Conservation (phyloP, 495 filamentous ascomycete genomes). For the Xylaria intraflava region DNA sequence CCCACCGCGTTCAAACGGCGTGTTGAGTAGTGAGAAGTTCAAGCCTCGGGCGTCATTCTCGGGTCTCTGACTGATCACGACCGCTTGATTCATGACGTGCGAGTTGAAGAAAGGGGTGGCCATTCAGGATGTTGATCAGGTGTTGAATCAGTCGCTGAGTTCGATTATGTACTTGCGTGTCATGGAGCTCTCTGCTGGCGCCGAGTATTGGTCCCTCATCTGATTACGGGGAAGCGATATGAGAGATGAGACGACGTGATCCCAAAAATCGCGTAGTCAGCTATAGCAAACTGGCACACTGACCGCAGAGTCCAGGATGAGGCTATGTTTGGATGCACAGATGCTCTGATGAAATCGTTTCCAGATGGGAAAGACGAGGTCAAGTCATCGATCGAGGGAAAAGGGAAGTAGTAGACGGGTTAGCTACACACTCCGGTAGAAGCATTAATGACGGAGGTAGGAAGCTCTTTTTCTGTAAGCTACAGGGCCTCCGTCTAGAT, state of each 20-base stretch:
- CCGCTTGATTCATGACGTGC: not conserved
- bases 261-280: not conserved
- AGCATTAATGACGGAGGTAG: too few species aligned
- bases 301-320: not conserved
- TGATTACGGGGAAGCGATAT: not conserved
- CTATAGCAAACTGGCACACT: not conserved
- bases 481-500: too few species aligned
- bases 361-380: too few species aligned
- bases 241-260: not conserved
- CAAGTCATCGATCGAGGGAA: too few species aligned
- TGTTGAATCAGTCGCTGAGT: not conserved
- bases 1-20: not conserved
- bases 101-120: not conserved
- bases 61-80: not conserved
- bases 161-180: not conserved
- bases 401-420: too few species aligned
- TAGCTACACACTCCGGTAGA: too few species aligned
- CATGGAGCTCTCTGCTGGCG: not conserved
- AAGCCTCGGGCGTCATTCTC: not conserved
- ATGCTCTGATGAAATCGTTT: too few species aligned
- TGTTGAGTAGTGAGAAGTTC: not conserved
- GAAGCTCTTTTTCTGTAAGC: too few species aligned
- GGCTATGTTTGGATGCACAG: not conserved
- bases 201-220: not conserved
- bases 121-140: not conserved